Percentiles rank a stretch among this genome's conserved stretches.
Evolutionary conservation across 495 filamentous ascomycete species (phyloP).

Genomic region (Penicillium cataractarum): DNA sequence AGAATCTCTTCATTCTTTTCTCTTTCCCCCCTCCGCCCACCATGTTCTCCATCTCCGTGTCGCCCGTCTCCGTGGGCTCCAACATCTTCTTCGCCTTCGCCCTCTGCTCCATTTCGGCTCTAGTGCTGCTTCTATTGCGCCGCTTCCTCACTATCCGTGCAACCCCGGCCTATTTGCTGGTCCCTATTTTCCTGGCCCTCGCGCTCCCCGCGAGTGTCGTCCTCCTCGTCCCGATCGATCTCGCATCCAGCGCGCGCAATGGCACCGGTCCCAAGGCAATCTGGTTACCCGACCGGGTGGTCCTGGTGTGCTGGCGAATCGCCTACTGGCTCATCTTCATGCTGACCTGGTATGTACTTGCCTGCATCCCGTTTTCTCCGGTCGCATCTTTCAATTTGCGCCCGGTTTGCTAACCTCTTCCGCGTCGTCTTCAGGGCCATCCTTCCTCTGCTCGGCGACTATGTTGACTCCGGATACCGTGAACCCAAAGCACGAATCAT

Average conservation of each 20-base stretch:
- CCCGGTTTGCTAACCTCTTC: constrained; percentile 9
- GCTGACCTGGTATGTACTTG: constrained; percentile 76
- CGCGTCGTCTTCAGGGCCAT: constrained; percentile 66
- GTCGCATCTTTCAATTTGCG: neutral
- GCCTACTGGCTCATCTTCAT: constrained; percentile 96
- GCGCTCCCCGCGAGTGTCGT: constrained; percentile 91
- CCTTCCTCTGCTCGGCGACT: constrained; percentile 89
- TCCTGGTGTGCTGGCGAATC: constrained; percentile 88
- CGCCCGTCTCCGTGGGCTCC: constrained; percentile 59
- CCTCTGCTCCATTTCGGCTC: constrained; percentile 70
- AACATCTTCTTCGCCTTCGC: constrained; percentile 73
- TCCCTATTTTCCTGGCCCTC: constrained; percentile 91
- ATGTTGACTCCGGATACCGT: constrained; percentile 89
- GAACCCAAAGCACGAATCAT: constrained; percentile 77
- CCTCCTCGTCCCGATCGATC: constrained; percentile 93
- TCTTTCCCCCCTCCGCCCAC: constrained; percentile 5
- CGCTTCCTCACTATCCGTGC: constrained; percentile 87
- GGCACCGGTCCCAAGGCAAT: constrained; percentile 67
- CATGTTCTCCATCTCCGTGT: constrained; percentile 35
- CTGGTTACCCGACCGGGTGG: constrained; percentile 65
- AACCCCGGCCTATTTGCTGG: constrained; percentile 86
- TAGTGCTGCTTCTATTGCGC: constrained; percentile 81
- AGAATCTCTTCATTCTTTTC: constrained; percentile 8
- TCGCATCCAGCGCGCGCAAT: constrained; percentile 81
- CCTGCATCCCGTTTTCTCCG: neutral